Base-by-base conservation (phyloP, 2,329 filamentous ascomycete species). In the Biscogniauxia mediterranea region DNA sequence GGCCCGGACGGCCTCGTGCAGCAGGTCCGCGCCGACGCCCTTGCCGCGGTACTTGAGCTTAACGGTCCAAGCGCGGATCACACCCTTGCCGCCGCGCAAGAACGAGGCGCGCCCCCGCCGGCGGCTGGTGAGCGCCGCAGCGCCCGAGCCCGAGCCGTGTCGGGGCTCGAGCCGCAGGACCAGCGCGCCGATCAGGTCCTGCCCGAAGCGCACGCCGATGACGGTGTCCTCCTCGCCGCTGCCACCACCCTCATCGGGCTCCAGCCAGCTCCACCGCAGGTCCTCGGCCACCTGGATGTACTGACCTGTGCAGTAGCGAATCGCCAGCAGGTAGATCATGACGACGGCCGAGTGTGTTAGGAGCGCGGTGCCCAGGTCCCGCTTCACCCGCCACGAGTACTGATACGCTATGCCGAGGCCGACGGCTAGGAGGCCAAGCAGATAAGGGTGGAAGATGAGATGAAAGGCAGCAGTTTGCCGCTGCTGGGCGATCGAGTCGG, bases 11-110 rank as follows among this genome's bases (percentile, higher is more conserved):
- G 90, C 91, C 68, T 91, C 89, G 67, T 89, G 84, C 54, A 97
- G 79, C 69, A 97, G 76, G 32, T 87, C 88, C 50, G 79, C 82
- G 2, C 92, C 93, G 23, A 96, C 80, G 0, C 92, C 92, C 64
- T 86, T 85, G 32, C 85, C 81, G 25, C 93, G 83, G 74, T 92
- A 92, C 67, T 82, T 81, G 56, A 87, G 77, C 71, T 83, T 82
- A 1, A 92, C 91, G 1, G 92, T 94, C 92, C 93, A 97, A 1
- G 90, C 92, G 26, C 90, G 85, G 60, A 97, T 88, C 54, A 92
- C 79, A 8, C 88, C 90, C 64, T 83, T 84, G 57, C 89, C 89
- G 42, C 87, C 85, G 66, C 79, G 79, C 67, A 80, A 69, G 70
- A 69, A 75, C 75, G 68, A 77, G 72, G 55, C 57, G 38, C 70